Percentiles rank a stretch among this genome's conserved stretches.
phyloP scores from a whole-genome alignment of 2,329 filamentous ascomycete species.

The Neopestalotiopsis sp. region DNA sequence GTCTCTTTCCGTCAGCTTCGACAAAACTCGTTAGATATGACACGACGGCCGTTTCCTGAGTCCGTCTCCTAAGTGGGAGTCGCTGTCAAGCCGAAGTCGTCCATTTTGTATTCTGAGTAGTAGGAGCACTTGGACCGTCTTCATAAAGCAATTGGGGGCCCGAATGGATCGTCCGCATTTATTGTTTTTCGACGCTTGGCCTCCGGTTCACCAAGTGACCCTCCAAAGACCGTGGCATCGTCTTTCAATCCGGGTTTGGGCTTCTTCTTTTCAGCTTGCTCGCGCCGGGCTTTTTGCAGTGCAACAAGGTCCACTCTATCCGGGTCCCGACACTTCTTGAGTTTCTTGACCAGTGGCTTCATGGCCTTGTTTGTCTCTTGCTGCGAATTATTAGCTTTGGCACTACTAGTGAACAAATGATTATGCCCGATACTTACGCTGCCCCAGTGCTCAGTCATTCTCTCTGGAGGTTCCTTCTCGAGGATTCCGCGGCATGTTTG shows the following conservation, averaged over 20 bases:
- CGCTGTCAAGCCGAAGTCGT: no score
- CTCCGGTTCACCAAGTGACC: conserved; percentile 35
- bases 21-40: no score
- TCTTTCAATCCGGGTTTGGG: conserved; percentile 43
- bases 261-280: conserved; percentile 46
- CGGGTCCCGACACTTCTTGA: conserved; percentile 76
- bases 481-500: conserved; percentile 59
- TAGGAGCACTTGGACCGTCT: no score
- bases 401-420: not conserved
- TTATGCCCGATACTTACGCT: conserved; percentile 39
- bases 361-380: conserved; percentile 54
- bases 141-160: conserved; percentile 13
- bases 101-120: no score
- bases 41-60: no score
- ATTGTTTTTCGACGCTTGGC: conserved; percentile 43
- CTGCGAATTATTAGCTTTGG: conserved; percentile 32
- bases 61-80: no score
- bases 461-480: conserved; percentile 60
- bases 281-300: conserved; percentile 67
- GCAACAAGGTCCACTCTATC: conserved; percentile 75
- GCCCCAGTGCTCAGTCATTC: conserved; percentile 49
- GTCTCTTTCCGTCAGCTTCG: no score
- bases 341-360: conserved; percentile 67
- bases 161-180: conserved; percentile 14
- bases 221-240: conserved; percentile 55